Evolutionary conservation across 495 filamentous ascomycete genomes (phyloP), one percentile per base, ranked within the genome.

Genomic region (Penicillium cataractarum): DNA sequence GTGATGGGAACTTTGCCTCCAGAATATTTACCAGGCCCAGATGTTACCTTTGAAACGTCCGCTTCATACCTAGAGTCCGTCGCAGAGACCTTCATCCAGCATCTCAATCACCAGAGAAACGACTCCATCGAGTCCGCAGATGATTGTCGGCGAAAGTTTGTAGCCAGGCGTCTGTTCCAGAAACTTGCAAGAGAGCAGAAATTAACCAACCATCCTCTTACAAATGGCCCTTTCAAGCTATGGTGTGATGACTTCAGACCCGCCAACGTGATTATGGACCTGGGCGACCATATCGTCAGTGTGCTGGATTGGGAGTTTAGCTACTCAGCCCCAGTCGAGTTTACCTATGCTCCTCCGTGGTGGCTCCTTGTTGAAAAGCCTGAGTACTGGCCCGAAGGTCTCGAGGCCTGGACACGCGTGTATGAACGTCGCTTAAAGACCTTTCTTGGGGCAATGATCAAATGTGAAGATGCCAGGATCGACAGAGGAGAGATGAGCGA

Each of bases 111-210:
- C 44, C 62, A 65, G 32, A 46, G 57, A 27, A 55, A 59, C 10
- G 37, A 62, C 31, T 40, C 58, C 19, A 35, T 65, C 9, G 53
- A 57, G n/a, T 65, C 63, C 15, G 63, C 55, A 4, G 55, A 65
- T 39, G 58, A 59, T 7, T 65, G 54, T 32, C 55, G 58, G 2
- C 39, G 39, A 6, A 42, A 42, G n/a, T 42, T 42, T 21, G 17
- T 42, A 2, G 39, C 17, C 17, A 42, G 39, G 2, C 17, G 39
- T 2, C n/a, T 42, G 6, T 42, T 42, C n/a, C 40, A 3, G 6
- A 57, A 19, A 46, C 24, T 57, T 48, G 37, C 9, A 10, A 26
- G 4, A 22, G 55, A 57, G 26, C 7, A 13, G 17, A 6, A 31
- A 29, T 10, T 57, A 4, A 44, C 15, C 5, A 24, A 37, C 24